Conservation (phyloP, 139 green algal genomes). For the Klebsormidium nitens region DNA sequence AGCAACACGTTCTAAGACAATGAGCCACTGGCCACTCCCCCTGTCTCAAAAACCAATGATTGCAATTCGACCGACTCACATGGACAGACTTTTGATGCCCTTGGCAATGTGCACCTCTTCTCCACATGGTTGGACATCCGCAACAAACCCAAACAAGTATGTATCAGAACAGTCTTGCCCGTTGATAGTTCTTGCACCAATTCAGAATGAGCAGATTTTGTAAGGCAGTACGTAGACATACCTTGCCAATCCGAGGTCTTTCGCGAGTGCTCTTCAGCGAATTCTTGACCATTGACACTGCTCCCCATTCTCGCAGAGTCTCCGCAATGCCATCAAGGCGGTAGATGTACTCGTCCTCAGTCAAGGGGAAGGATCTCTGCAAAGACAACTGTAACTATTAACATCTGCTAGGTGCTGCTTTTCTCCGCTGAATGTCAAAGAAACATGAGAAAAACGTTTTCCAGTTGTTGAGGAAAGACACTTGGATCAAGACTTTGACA, state of each 20-base stretch:
- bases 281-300: conserved; percentile 10
- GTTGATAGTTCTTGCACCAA: not conserved
- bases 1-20: not conserved
- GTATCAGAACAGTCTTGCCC: not conserved
- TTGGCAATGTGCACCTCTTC: no score
- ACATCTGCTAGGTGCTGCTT: no score
- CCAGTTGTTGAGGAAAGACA: not conserved
- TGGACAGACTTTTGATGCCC: no score
- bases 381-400: not conserved
- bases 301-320: conserved; percentile 25
- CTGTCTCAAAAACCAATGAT: not conserved
- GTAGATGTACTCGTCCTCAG: conserved; percentile 36
- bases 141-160: not conserved
- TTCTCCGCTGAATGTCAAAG: no score
- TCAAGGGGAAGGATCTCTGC: conserved; percentile 32
- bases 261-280: conserved; percentile 23
- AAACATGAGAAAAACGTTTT: no score
- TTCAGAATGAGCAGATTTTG: no score
- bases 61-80: no score
- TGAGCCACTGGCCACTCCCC: not conserved
- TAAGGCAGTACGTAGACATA: no score
- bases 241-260: conserved; percentile 36
- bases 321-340: conserved; percentile 20
- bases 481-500: not conserved
- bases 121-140: no score